These are phyloP conservation scores for Postia placenta DNA, from an alignment of 768 basidiomycete species.

Conservation along the genomic window DNA sequence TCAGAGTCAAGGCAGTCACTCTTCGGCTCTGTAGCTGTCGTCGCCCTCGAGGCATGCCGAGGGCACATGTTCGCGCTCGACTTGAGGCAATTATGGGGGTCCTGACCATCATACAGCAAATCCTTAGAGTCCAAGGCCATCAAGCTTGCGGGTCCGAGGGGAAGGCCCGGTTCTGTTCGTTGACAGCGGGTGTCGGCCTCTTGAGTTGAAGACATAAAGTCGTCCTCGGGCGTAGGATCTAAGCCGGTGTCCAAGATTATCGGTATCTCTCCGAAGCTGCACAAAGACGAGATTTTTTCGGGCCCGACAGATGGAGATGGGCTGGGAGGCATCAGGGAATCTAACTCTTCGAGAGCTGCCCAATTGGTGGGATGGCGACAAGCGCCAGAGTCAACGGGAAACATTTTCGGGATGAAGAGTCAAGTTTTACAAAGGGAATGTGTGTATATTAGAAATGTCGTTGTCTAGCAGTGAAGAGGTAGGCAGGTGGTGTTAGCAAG, in stretches of 20 bases:
- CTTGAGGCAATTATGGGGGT: not conserved
- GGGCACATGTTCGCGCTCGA: not conserved
- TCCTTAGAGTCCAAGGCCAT: no score
- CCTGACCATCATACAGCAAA: no score
- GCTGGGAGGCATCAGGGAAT: constrained; percentile 16
- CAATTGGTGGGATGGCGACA: constrained; percentile 14
- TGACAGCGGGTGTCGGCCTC: no score
- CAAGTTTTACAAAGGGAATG: no score
- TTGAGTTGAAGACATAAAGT: no score
- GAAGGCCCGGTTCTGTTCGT: no score
- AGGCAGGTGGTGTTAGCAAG: not conserved
- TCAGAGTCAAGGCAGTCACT: not conserved
- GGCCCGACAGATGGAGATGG: constrained; percentile 16
- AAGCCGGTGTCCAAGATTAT: constrained; percentile 16
- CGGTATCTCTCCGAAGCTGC: constrained; percentile 22
- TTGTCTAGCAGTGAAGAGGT: not conserved
- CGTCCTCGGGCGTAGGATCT: not conserved
- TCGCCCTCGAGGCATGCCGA: not conserved
- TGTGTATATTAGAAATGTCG: no score
- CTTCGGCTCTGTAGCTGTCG: not conserved
- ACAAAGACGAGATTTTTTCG: constrained; percentile 13
- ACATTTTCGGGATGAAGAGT: no score
- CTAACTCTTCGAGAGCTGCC: constrained; percentile 18
- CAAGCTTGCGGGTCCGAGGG: no score
- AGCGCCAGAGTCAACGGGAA: not conserved